phyloP scores from a whole-genome alignment of 2,329 filamentous ascomycete species.

The Laburnicola sp. region DNA sequence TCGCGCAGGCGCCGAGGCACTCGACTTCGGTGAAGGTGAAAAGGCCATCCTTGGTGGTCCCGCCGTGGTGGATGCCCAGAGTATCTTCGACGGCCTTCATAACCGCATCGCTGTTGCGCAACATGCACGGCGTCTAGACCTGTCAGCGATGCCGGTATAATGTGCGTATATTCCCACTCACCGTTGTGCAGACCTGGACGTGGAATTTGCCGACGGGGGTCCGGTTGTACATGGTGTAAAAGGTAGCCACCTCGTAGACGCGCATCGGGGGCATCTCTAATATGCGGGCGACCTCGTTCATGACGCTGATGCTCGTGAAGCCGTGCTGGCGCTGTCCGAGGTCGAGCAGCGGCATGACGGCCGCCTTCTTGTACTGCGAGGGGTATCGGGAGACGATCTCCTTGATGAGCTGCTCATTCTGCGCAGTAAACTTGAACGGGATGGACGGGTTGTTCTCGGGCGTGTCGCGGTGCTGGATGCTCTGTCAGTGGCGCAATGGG shows the following conservation, averaged over 20 bases:
- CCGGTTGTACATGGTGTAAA: slow-evolving; percentile 99
- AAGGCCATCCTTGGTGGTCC: slow-evolving; percentile 89
- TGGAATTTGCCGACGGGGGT: slow-evolving; percentile 94
- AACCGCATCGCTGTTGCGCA: slow-evolving; percentile 89
- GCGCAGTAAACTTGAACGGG: slow-evolving; percentile 90
- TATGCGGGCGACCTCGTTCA: slow-evolving; percentile 96
- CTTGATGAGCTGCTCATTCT: slow-evolving; percentile 89
- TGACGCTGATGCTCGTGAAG: slow-evolving; percentile 97
- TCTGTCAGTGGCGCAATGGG: slow-evolving; percentile 22
- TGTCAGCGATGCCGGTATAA: slow-evolving; percentile 9
- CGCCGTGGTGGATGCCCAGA: slow-evolving; percentile 85
- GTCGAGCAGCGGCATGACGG: slow-evolving; percentile 96
- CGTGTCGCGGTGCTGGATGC: slow-evolving; percentile 80
- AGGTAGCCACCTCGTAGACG: slow-evolving; percentile 98
- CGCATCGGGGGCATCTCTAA: slow-evolving; percentile 99
- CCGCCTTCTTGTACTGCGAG: slow-evolving; percentile 99
- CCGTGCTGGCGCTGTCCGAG: slow-evolving; percentile 97
- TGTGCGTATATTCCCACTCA: slow-evolving; percentile 50
- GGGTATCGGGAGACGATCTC: slow-evolving; percentile 98
- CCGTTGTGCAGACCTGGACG: slow-evolving; percentile 96
- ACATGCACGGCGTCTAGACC: slow-evolving; percentile 89
- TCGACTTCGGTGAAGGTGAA: slow-evolving; percentile 98
- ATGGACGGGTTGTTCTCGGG: slow-evolving; percentile 88
- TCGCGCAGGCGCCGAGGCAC: slow-evolving; percentile 96
- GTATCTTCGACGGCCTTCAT: slow-evolving; percentile 89